A percentile compares a stretch with the other conserved stretches of the same genome.
Conservation (phyloP, 495 filamentous ascomycete species). For the Aspergillus heteromorphus region DNA sequence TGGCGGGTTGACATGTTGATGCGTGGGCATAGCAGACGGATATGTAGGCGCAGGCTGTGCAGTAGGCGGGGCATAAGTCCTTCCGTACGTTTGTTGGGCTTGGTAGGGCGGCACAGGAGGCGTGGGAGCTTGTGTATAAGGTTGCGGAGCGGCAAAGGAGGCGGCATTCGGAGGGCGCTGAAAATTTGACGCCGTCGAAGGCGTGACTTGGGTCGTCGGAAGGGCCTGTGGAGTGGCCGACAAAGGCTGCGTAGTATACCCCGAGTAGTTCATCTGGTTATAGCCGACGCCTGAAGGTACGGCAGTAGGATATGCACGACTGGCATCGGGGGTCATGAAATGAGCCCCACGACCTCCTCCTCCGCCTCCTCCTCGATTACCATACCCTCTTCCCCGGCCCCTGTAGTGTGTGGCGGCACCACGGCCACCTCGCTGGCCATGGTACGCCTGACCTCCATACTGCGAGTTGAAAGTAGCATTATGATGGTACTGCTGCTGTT, state of each 20-base stretch:
- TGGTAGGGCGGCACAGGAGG: slow-evolving; percentile 24
- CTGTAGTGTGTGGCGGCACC: slow-evolving; percentile 28
- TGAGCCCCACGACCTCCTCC: slow-evolving; percentile 48
- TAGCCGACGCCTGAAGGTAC: slow-evolving; percentile 22
- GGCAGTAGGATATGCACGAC: slow-evolving; percentile 18
- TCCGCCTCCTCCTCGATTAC: slow-evolving; percentile 48
- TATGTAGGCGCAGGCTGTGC: slow-evolving; percentile 24
- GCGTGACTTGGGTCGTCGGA: slow-evolving; percentile 25
- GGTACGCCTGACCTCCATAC: slow-evolving; percentile 21
- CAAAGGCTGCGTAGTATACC: slow-evolving; percentile 27
- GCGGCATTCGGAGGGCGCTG: slow-evolving; percentile 22
- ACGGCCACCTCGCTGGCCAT: slow-evolving; percentile 30
- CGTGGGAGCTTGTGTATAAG: slow-evolving; percentile 18
- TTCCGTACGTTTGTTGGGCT: slow-evolving; percentile 27
- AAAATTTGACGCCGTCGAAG: slow-evolving; percentile 19
- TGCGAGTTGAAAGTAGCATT: slow-evolving; percentile 23
- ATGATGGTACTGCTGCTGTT: slow-evolving; percentile 14
- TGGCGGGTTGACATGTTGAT: slow-evolving; percentile 20
- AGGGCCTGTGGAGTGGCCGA: slow-evolving; percentile 19
- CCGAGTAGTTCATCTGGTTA: slow-evolving; percentile 27
- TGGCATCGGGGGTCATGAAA: slow-evolving; percentile 30
- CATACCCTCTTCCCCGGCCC: slow-evolving; percentile 40
- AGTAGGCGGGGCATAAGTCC: slow-evolving; percentile 19
- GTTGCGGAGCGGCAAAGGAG: slow-evolving; percentile 23
- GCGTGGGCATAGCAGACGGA: slow-evolving; percentile 17